Percentiles rank a stretch among this genome's conserved stretches.
Conservation (phyloP, 805 yeast species). For the Saturnispora sekii region DNA sequence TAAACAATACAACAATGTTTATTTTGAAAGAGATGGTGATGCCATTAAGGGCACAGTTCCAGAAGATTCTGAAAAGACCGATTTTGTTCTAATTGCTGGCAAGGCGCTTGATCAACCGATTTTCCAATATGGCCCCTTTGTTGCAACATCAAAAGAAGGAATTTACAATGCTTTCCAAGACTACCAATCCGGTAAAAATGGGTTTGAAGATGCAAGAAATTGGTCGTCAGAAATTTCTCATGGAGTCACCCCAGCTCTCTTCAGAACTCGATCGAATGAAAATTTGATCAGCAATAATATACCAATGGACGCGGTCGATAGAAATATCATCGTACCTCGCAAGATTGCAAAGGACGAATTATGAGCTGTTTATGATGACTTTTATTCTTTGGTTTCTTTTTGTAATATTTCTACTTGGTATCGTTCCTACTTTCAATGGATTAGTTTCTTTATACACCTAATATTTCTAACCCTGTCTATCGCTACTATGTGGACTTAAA, state of each 20-base stretch:
- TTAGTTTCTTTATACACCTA: neutral
- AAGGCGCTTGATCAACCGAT: conserved; percentile 61
- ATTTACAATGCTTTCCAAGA: conserved; percentile 63
- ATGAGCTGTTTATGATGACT: conserved; percentile 3
- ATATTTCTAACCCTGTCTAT: too few relatives aligned
- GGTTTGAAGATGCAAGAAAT: conserved; percentile 55
- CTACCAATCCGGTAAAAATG: conserved; percentile 59
- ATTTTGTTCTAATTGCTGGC: conserved; percentile 72
- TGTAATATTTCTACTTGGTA: neutral
- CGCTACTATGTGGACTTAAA: too few relatives aligned
- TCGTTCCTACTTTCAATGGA: neutral
- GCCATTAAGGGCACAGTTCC: conserved; percentile 43
- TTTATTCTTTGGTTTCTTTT: neutral
- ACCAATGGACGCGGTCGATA: conserved; percentile 8
- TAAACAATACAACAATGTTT: conserved; percentile 41
- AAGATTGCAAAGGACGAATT: conserved; percentile 15
- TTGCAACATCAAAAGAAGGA: conserved; percentile 57
- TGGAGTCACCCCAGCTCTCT: conserved; percentile 24
- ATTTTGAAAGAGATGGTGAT: conserved; percentile 65
- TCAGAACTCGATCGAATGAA: conserved; percentile 19
- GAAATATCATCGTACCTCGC: conserved; percentile 2
- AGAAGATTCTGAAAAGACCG: conserved; percentile 37
- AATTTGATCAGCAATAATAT: conserved; percentile 6
- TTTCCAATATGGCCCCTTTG: conserved; percentile 89
- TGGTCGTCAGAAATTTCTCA: conserved; percentile 42